A percentile compares a stretch with the other conserved stretches of the same genome.
Evolutionary conservation across 225 moss, liverwort and hornwort genomes (phyloP).

Genomic region (Rhytidiadelphus loreus): DNA sequence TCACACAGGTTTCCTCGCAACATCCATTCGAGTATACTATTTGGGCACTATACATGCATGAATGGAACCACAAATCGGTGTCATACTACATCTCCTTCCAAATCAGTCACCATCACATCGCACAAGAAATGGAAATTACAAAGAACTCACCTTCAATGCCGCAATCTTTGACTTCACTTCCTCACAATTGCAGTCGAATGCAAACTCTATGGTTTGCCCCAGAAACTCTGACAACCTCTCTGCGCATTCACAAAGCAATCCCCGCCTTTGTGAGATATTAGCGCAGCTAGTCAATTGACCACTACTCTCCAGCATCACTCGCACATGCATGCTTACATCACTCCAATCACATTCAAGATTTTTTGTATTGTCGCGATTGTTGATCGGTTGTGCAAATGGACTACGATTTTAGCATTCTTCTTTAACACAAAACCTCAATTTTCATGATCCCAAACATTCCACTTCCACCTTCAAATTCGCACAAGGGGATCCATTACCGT

Average conservation of each 20-base stretch:
- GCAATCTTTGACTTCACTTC: conserved; percentile 55
- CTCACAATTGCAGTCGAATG: conserved; percentile 62
- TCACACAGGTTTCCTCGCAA: background rate
- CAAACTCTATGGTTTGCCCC: conserved; percentile 44
- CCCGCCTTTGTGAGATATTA: background rate
- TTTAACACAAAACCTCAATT: too few species aligned
- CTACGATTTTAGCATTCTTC: too few species aligned
- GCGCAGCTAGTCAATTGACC: background rate
- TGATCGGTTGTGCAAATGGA: too few species aligned
- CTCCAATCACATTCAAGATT: too few species aligned
- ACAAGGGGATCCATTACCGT: too few species aligned
- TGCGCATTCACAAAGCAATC: background rate
- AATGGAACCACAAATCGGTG: background rate
- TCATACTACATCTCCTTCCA: background rate
- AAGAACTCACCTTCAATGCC: conserved; percentile 39
- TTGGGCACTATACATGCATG: background rate
- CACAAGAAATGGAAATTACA: background rate
- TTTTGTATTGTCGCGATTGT: too few species aligned
- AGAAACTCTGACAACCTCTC: conserved; percentile 42
- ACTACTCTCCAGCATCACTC: background rate
- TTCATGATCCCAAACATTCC: too few species aligned
- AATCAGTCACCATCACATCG: background rate
- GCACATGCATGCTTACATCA: too few species aligned
- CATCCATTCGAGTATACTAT: background rate
- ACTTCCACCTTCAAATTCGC: too few species aligned